Conservation (phyloP, 1,284 basidiomycete species). For the Dichomitus squalens region DNA sequence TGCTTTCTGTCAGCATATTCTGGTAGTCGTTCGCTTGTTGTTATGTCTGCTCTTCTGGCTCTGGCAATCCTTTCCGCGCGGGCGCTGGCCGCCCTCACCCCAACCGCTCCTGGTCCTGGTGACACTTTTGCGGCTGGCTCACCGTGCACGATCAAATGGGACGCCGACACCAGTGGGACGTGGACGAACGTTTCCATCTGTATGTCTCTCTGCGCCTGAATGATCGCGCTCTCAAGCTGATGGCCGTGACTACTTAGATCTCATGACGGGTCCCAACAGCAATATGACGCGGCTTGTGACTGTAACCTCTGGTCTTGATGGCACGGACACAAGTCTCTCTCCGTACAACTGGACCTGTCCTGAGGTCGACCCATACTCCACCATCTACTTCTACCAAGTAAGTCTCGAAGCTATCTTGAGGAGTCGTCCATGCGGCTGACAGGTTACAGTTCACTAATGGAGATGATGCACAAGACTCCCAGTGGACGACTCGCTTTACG, state of each 20-base stretch:
- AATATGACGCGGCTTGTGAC: conserved; percentile 39
- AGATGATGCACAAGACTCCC: conserved; percentile 28
- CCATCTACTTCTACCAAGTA: conserved; percentile 46
- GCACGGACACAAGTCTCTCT: conserved; percentile 35
- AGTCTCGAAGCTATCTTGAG: background rate
- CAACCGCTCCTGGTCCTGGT: conserved; percentile 42
- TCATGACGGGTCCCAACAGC: conserved; percentile 44
- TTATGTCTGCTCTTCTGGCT: background rate
- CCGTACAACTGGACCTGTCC: conserved; percentile 43
- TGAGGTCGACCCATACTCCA: conserved; percentile 39
- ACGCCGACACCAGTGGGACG: conserved; percentile 30
- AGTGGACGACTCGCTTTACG: conserved; percentile 44
- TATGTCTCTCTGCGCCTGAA: conserved; percentile 18
- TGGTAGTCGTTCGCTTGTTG: too few species aligned
- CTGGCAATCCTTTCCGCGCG: background rate
- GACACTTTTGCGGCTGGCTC: conserved; percentile 38
- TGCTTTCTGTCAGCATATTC: too few species aligned
- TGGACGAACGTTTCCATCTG: conserved; percentile 44
- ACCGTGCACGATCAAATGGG: conserved; percentile 36
- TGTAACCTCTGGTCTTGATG: conserved; percentile 37
- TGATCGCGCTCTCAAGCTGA: background rate
- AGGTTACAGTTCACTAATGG: conserved; percentile 36
- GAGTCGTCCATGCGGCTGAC: background rate
- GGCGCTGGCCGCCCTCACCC: conserved; percentile 33
- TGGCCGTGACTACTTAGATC: conserved; percentile 24